phyloP scores from a whole-genome alignment of 129 eudicot genomes.

The Saussurea involucrata region DNA sequence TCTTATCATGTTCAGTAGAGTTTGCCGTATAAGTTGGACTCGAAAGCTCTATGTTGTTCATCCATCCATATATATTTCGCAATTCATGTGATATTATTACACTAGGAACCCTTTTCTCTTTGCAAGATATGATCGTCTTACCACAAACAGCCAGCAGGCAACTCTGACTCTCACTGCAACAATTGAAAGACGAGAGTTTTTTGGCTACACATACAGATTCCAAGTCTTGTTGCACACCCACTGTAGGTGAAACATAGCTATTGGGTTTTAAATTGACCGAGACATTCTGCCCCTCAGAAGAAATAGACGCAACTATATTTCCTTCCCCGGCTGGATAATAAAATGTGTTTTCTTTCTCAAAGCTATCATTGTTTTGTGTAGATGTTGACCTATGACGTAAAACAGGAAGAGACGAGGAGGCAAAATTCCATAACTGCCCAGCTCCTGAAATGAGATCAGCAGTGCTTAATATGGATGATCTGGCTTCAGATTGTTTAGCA shows the following conservation, averaged over 20 bases:
- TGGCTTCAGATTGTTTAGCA: slow-evolving; percentile 28
- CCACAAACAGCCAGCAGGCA: slow-evolving; percentile 15
- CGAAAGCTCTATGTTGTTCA: slow-evolving; percentile 26
- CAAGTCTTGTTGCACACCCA: slow-evolving; percentile 7
- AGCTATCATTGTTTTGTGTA: slow-evolving; percentile 18
- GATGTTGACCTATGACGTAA: slow-evolving; percentile 39
- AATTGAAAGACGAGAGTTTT: slow-evolving; percentile 26
- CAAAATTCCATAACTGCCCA: slow-evolving; percentile 61
- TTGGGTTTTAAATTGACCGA: slow-evolving; percentile 25
- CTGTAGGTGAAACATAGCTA: slow-evolving; percentile 22
- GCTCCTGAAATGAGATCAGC: slow-evolving; percentile 64
- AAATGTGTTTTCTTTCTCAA: slow-evolving; percentile 27
- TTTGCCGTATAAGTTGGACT: slow-evolving; percentile 7
- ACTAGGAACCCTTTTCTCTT: slow-evolving; percentile 20
- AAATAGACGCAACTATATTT: slow-evolving; percentile 26
- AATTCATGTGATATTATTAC: slow-evolving; percentile 24
- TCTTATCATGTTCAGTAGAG: neutral
- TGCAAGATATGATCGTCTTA: slow-evolving; percentile 8
- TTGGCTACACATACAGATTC: slow-evolving; percentile 31
- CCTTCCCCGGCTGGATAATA: slow-evolving; percentile 37
- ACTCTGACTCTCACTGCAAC: slow-evolving; percentile 27
- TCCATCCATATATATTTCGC: slow-evolving; percentile 44
- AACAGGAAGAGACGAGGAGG: slow-evolving; percentile 51
- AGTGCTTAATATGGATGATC: slow-evolving; percentile 49
- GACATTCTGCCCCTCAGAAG: slow-evolving; percentile 34